These are phyloP conservation scores for Aspergillus luchuensis DNA, from an alignment of 2,329 filamentous ascomycete species.

Conservation along the genomic window DNA sequence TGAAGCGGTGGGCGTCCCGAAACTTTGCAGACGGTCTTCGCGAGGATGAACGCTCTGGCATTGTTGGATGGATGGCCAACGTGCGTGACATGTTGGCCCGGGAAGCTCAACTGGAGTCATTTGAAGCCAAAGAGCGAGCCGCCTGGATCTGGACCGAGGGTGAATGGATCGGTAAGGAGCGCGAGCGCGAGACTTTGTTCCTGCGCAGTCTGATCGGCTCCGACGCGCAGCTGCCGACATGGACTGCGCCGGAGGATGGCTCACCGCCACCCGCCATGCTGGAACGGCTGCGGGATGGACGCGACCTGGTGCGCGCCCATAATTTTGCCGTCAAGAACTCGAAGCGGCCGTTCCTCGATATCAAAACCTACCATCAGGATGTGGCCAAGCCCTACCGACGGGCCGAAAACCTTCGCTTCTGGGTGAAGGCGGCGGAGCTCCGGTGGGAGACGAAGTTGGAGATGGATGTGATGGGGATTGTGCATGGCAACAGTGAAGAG, in stretches of 20 bases:
- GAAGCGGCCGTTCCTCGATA: constrained; percentile 81
- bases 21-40: constrained; percentile 83
- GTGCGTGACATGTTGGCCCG: constrained; percentile 74
- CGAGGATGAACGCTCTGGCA: constrained; percentile 73
- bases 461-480: constrained; percentile 82
- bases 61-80: constrained; percentile 76
- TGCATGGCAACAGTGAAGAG: constrained; percentile 67
- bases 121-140: constrained; percentile 70
- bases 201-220: constrained; percentile 69
- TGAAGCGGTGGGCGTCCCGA: constrained; percentile 87
- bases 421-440: constrained; percentile 93
- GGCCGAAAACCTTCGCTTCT: constrained; percentile 91
- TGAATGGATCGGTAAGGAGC: constrained; percentile 74
- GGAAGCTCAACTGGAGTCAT: constrained; percentile 75
- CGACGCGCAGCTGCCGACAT: constrained; percentile 64
- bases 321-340: constrained; percentile 86
- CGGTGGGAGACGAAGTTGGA: constrained; percentile 85
- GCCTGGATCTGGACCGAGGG: constrained; percentile 79
- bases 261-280: constrained; percentile 67
- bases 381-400: constrained; percentile 91
- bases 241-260: constrained; percentile 60
- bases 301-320: constrained; percentile 81
- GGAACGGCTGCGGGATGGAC: constrained; percentile 71
- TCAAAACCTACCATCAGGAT: constrained; percentile 87
- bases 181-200: constrained; percentile 79